Conservation (phyloP, 2,329 filamentous ascomycete species). For the Colletotrichum lupini region DNA sequence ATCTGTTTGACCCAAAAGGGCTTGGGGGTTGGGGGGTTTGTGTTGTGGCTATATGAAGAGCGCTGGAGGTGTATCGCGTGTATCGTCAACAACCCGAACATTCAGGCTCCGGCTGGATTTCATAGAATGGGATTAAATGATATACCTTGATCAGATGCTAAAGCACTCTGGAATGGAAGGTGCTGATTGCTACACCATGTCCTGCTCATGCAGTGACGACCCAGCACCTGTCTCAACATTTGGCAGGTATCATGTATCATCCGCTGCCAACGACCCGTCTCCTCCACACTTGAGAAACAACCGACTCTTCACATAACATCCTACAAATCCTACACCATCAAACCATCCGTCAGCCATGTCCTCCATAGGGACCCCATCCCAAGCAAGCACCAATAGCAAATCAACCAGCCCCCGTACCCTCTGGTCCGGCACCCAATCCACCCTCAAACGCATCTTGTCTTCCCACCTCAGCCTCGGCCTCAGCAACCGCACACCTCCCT, state of each 20-base stretch:
- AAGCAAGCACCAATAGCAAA: not conserved
- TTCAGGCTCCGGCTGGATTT: too few relatives aligned
- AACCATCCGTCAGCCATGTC: not conserved
- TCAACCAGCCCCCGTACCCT: not conserved
- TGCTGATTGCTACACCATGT: too few relatives aligned
- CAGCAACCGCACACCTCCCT: not conserved
- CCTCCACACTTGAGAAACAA: fast-evolving
- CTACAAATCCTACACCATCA: not conserved
- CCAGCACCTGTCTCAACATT: not conserved
- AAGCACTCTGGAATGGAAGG: too few relatives aligned
- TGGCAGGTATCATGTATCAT: not conserved
- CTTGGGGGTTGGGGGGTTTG: too few relatives aligned
- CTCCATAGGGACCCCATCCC: not conserved
- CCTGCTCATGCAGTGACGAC: not conserved
- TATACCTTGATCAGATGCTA: fast-evolving
- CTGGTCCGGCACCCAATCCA: constrained; percentile 8
- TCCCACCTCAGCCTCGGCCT: not conserved
- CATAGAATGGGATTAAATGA: too few relatives aligned
- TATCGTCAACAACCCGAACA: too few relatives aligned
- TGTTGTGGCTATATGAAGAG: too few relatives aligned
- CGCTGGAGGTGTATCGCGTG: too few relatives aligned
- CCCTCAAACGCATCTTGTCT: not conserved
- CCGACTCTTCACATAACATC: fast-evolving
- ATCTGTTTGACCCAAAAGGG: too few relatives aligned
- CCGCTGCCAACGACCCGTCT: not conserved